Conservation (phyloP, 331 rosid species). For the Saraca asoca region DNA sequence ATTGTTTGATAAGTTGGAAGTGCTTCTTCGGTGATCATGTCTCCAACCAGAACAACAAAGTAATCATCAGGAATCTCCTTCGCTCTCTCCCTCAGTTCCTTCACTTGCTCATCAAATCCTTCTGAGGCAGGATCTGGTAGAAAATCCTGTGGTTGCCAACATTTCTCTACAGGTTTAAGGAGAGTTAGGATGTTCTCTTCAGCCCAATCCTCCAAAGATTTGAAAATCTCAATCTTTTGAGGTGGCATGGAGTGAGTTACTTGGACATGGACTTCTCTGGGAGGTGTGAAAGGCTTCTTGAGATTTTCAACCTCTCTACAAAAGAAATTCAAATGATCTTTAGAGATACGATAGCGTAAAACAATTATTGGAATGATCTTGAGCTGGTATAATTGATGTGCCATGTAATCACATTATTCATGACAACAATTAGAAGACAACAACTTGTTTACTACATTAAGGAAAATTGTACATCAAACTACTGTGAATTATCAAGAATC, state of each 20-base stretch:
- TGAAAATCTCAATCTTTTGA: conserved; percentile 71
- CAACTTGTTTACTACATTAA: too few relatives aligned
- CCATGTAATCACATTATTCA: not conserved
- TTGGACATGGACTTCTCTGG: conserved; percentile 67
- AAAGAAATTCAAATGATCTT: conserved; percentile 25
- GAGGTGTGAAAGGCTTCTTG: conserved; percentile 66
- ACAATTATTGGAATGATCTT: not conserved
- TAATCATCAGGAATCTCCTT: conserved; percentile 81
- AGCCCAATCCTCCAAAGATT: conserved; percentile 75
- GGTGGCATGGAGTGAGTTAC: conserved; percentile 76
- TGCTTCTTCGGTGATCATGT: conserved; percentile 86
- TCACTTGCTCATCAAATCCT: conserved; percentile 71
- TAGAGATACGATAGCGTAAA: conserved; percentile 1
- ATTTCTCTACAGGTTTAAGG: conserved; percentile 70
- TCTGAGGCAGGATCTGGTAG: conserved; percentile 65
- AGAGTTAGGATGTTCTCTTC: conserved; percentile 56
- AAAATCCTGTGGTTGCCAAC: conserved; percentile 83
- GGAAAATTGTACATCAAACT: not conserved
- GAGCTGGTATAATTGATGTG: not conserved
- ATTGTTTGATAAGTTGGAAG: conserved; percentile 85
- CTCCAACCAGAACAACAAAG: conserved; percentile 75
- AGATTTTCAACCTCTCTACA: conserved; percentile 61
- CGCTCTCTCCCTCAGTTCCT: conserved; percentile 66
- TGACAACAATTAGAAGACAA: too few relatives aligned
- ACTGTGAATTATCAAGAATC: not conserved